Percentiles rank a stretch among this genome's conserved stretches.
Conservation (phyloP, 2,329 filamentous ascomycete genomes). For the Clonostachys rhizophaga region DNA sequence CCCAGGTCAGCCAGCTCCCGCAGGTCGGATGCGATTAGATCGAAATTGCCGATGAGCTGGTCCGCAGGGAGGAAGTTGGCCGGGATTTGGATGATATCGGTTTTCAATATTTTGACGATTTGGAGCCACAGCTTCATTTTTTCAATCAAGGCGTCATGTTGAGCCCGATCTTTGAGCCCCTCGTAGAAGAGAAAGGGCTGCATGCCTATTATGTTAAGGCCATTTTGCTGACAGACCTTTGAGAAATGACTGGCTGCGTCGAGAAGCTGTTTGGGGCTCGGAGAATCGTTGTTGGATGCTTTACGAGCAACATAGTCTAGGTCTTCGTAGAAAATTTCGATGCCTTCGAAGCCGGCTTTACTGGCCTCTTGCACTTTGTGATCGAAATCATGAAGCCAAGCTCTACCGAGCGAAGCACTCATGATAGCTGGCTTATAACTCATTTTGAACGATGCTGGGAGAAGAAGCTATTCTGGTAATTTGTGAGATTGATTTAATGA, state of each 20-base stretch:
- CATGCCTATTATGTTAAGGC: slow-evolving; percentile 59
- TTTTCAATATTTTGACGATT: slow-evolving; percentile 58
- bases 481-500: not conserved
- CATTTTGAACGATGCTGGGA: not conserved
- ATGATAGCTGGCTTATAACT: not conserved
- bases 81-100: slow-evolving; percentile 71
- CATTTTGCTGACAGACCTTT: slow-evolving; percentile 48
- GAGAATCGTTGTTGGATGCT: not conserved
- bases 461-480: not conserved
- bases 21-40: slow-evolving; percentile 58
- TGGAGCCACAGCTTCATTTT: slow-evolving; percentile 68
- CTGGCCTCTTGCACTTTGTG: slow-evolving; percentile 64
- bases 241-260: slow-evolving; percentile 34
- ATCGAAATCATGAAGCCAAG: not conserved
- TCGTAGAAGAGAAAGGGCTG: slow-evolving; percentile 80
- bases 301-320: slow-evolving; percentile 51
- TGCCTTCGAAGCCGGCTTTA: slow-evolving; percentile 58
- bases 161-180: slow-evolving; percentile 60
- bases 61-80: slow-evolving; percentile 53
- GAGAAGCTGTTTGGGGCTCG: slow-evolving; percentile 18
- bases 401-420: not conserved
- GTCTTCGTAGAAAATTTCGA: slow-evolving; percentile 78
- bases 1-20: slow-evolving; percentile 64
- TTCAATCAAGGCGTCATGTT: slow-evolving; percentile 49
- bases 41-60: slow-evolving; percentile 37